These are phyloP conservation scores for Pinus albicaulis DNA, from an alignment of 75 land plant genomes.

Conservation along the genomic window DNA sequence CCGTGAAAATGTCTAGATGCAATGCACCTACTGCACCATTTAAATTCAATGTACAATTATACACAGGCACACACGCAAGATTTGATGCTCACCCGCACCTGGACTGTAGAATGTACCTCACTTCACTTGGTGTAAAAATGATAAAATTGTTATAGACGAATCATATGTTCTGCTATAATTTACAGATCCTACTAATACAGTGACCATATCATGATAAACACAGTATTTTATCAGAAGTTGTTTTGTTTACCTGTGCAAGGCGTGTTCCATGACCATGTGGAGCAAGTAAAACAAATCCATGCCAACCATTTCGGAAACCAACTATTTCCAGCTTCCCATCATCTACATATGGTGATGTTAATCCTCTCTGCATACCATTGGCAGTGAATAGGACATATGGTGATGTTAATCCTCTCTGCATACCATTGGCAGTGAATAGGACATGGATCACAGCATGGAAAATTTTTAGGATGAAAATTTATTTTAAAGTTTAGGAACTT, in stretches of 20 bases:
- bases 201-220: not conserved
- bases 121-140: not conserved
- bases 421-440: no score
- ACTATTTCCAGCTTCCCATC: conserved; percentile 96
- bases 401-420: no score
- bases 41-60: no score
- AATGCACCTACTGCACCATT: no score
- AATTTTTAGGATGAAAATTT: no score
- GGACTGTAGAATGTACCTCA: no score
- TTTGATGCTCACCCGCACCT: no score
- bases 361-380: conserved; percentile 53
- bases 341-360: conserved; percentile 84
- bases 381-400: not conserved
- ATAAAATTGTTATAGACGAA: not conserved
- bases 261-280: conserved; percentile 98
- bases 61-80: no score
- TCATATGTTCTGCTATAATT: not conserved
- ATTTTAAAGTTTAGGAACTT: no score
- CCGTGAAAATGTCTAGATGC: no score
- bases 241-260: conserved; percentile 78
- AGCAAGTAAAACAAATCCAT: conserved; percentile 77
- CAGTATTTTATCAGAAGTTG: conserved; percentile 5
- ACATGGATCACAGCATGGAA: no score
- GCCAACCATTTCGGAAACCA: conserved; percentile 97
- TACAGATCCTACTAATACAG: not conserved